These are phyloP conservation scores for Bolboschoenus planiculmis DNA, from an alignment of 176 grass and related monocot genomes.

Conservation along the genomic window DNA sequence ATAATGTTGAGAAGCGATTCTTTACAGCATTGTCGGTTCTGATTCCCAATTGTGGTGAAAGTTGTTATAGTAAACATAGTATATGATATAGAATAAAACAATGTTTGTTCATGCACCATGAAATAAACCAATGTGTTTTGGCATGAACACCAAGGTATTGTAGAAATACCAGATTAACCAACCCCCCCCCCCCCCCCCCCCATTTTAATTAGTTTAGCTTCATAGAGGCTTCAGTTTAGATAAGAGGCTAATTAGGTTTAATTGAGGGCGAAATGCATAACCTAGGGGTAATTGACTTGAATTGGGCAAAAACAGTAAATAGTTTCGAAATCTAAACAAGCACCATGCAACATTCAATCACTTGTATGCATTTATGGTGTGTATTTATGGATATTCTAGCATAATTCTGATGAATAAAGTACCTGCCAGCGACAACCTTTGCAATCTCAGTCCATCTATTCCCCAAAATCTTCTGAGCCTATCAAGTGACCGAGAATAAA, in stretches of 20 bases:
- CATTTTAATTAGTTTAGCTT: background rate
- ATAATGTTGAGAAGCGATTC: constrained; percentile 83
- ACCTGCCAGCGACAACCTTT: constrained; percentile 97
- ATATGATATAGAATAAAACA: background rate
- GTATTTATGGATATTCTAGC: background rate
- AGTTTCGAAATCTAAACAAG: background rate
- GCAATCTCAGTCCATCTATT: constrained; percentile 98
- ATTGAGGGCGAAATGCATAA: background rate
- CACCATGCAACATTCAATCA: background rate
- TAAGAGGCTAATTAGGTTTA: background rate
- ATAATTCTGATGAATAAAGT: constrained; percentile 19
- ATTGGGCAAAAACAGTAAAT: background rate
- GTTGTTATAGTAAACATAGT: constrained; percentile 1
- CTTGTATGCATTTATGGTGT: background rate
- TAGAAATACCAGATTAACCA: background rate
- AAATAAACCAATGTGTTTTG: background rate
- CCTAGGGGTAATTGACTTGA: background rate
- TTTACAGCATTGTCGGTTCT: constrained; percentile 98
- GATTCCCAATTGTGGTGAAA: constrained; percentile 8
- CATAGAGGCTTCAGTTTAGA: background rate
- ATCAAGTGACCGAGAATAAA: constrained; percentile 19
- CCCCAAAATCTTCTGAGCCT: constrained; percentile 90
- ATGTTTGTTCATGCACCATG: background rate
- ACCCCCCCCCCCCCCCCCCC: background rate
- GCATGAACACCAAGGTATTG: background rate